phyloP scores from a whole-genome alignment of 2,329 filamentous ascomycete genomes.

The Fusarium miscanthi region DNA sequence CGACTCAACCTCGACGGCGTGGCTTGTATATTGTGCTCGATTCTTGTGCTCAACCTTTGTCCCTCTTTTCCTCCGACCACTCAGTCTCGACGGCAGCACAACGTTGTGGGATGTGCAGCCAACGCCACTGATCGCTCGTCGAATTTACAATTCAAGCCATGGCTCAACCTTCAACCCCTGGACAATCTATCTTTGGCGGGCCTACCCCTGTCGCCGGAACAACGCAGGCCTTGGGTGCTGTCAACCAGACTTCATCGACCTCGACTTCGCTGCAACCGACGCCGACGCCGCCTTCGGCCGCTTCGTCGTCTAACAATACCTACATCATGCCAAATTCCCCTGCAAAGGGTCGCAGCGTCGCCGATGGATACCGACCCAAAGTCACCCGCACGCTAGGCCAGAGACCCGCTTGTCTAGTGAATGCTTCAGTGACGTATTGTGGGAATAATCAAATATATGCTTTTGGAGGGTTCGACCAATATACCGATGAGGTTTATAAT shows the following conservation, averaged over 20 bases:
- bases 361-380: conserved; percentile 84
- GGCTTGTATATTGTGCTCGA: not conserved
- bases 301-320: conserved; percentile 74
- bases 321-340: conserved; percentile 94
- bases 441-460: conserved; percentile 98
- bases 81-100: conserved; percentile 9
- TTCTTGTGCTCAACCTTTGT: not conserved
- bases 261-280: conserved; percentile 42
- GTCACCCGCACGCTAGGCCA: conserved; percentile 82
- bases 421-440: conserved; percentile 98
- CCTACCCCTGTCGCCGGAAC: conserved; percentile 46
- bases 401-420: conserved; percentile 93
- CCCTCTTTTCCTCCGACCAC: not conserved
- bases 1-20: conserved; percentile 25
- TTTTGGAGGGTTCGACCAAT: conserved; percentile 98
- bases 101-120: conserved; percentile 38
- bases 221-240: conserved; percentile 39
- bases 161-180: conserved; percentile 59
- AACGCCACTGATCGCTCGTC: conserved; percentile 36
- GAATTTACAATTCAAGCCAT: conserved; percentile 49
- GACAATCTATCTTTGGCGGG: conserved; percentile 62
- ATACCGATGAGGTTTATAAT: conserved; percentile 99
- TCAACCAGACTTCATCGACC: conserved; percentile 45
- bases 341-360: conserved; percentile 70
- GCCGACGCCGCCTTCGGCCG: conserved; percentile 40